Percentiles rank a stretch among this genome's conserved stretches.
phyloP scores from a whole-genome alignment of 257 asterid species.

The Solanum lignicaule region DNA sequence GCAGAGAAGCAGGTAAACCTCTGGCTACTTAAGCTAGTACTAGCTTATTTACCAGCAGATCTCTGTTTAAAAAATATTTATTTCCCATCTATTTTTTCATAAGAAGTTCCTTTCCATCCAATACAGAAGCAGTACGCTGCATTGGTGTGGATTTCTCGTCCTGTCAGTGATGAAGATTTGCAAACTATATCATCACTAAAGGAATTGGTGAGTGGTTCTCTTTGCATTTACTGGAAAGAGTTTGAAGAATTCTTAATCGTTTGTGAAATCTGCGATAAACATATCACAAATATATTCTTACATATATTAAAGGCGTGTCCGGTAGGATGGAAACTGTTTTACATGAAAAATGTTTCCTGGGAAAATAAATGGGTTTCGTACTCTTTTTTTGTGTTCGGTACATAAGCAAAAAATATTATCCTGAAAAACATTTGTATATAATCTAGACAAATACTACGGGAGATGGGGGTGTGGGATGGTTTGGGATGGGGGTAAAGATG shows the following conservation, averaged over 20 bases:
- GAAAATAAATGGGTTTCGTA: background rate
- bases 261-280: background rate
- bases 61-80: background rate
- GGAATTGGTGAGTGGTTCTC: constrained; percentile 43
- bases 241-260: background rate
- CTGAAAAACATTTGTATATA: background rate
- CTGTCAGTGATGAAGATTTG: constrained; percentile 42
- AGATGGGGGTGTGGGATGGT: background rate
- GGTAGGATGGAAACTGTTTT: background rate
- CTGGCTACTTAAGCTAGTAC: background rate
- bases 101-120: background rate
- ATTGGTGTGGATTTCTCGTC: constrained; percentile 85
- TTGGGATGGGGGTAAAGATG: background rate
- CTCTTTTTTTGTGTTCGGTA: background rate
- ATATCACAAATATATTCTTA: background rate
- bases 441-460: background rate
- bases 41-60: background rate
- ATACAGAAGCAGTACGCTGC: constrained; percentile 89
- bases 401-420: background rate
- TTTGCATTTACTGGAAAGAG: background rate
- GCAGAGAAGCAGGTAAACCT: constrained; percentile 80
- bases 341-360: background rate
- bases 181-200: constrained; percentile 34
- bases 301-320: background rate
- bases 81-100: background rate